Evolutionary conservation across 768 basidiomycete species (phyloP).

Genomic region (Tricholoma furcatifolium): DNA sequence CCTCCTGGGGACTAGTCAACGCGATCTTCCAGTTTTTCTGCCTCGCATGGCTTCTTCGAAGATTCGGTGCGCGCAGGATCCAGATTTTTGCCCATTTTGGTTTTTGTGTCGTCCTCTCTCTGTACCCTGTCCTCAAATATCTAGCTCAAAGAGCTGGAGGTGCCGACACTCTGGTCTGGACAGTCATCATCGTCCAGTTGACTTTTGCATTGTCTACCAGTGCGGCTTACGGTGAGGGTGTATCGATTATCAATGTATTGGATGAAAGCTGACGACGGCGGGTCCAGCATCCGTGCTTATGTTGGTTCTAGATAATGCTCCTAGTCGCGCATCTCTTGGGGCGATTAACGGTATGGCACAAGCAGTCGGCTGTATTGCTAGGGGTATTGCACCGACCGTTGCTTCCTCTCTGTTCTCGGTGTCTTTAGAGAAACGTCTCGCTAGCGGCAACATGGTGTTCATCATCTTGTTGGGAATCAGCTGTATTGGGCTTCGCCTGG

Average conservation of each 20-base stretch:
- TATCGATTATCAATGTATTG: not conserved
- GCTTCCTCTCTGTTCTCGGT: conserved; percentile 59
- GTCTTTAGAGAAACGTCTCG: conserved; percentile 41
- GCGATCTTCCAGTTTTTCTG: conserved; percentile 52
- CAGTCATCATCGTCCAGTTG: conserved; percentile 33
- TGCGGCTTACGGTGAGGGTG: conserved; percentile 35
- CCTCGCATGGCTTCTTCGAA: conserved; percentile 49
- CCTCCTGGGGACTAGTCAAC: conserved; percentile 50
- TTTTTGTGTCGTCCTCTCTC: conserved; percentile 23
- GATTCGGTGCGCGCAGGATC: conserved; percentile 52
- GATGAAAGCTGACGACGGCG: conserved; percentile 1
- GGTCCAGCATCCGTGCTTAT: conserved; percentile 46
- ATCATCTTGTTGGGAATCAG: conserved; percentile 29
- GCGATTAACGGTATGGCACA: conserved; percentile 57
- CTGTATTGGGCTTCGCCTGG: conserved; percentile 24
- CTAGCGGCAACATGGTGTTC: conserved; percentile 46
- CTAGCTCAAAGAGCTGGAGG: conserved; percentile 32
- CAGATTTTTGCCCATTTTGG: conserved; percentile 36
- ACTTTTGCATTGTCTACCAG: conserved; percentile 23
- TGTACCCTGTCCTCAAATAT: conserved; percentile 35
- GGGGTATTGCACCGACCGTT: conserved; percentile 51
- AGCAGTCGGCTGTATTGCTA: conserved; percentile 44
- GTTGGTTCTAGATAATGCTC: conserved; percentile 43
- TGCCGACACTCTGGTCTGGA: conserved; percentile 29
- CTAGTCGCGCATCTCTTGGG: conserved; percentile 40